phyloP scores from a whole-genome alignment of 2,329 filamentous ascomycete genomes.

The Cordyceps tenuipes region DNA sequence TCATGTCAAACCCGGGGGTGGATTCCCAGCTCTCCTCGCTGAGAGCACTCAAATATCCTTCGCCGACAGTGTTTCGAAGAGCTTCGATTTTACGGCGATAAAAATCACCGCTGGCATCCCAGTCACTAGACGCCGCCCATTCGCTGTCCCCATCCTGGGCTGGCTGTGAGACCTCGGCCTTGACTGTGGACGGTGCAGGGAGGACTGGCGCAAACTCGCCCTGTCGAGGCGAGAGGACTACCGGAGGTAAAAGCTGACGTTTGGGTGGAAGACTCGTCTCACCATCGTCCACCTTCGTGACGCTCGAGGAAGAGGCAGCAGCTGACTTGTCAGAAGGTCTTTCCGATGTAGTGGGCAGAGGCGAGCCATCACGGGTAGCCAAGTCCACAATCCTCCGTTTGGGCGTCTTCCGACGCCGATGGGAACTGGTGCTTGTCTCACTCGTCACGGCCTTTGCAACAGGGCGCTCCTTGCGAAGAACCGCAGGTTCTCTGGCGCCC shows the following conservation, averaged over 20 bases:
- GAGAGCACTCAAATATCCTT: constrained; percentile 77
- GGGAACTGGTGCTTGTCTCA: constrained; percentile 50
- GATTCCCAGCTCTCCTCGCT: constrained; percentile 65
- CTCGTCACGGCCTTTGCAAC: constrained; percentile 44
- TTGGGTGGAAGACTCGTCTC: constrained; percentile 21
- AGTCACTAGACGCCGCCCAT: constrained; percentile 36
- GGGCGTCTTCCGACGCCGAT: constrained; percentile 50
- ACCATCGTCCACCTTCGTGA: constrained; percentile 13
- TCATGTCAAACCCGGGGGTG: constrained; percentile 14
- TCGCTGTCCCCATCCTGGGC: background rate
- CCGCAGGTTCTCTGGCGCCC: constrained; percentile 37
- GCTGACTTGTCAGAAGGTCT: constrained; percentile 12
- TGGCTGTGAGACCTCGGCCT: constrained; percentile 18
- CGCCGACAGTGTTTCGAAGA: constrained; percentile 75
- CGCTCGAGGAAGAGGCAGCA: constrained; percentile 10
- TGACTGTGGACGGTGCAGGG: constrained; percentile 21
- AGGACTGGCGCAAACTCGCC: background rate
- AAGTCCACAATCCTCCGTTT: constrained; percentile 59
- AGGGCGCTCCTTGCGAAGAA: constrained; percentile 53
- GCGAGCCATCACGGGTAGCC: constrained; percentile 40
- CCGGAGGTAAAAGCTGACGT: constrained; percentile 24
- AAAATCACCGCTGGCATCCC: constrained; percentile 62
- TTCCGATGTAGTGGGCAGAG: constrained; percentile 24
- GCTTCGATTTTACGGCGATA: constrained; percentile 86
- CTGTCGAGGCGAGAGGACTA: constrained; percentile 16